phyloP scores from a whole-genome alignment of 129 eudicot genomes.

The Calendula officinalis region DNA sequence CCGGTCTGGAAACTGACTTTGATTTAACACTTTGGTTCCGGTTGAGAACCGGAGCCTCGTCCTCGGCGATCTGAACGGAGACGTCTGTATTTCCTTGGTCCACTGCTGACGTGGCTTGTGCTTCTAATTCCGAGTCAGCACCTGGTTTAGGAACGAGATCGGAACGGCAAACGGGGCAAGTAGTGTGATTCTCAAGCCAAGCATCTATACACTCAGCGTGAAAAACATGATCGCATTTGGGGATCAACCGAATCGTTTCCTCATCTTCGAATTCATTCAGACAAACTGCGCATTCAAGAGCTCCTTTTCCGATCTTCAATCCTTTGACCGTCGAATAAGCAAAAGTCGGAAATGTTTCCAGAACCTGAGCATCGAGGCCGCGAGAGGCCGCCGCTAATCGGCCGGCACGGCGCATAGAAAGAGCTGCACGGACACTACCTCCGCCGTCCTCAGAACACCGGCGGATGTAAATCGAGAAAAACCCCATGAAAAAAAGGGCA shows the following conservation, averaged over 20 bases:
- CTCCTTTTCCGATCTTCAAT: conserved; percentile 59
- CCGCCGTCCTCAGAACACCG: conserved; percentile 44
- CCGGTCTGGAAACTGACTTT: conserved; percentile 25
- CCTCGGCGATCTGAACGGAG: not conserved
- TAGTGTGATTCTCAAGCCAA: conserved; percentile 69
- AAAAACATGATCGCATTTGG: conserved; percentile 80
- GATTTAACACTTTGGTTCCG: conserved; percentile 30
- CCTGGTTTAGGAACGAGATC: conserved; percentile 41
- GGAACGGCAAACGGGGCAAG: conserved; percentile 71
- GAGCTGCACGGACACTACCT: conserved; percentile 35
- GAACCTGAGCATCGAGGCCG: conserved; percentile 51
- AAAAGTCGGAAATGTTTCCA: conserved; percentile 67
- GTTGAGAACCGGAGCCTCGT: conserved; percentile 12
- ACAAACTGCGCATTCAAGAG: conserved; percentile 81
- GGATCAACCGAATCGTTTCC: conserved; percentile 70
- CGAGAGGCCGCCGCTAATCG: conserved; percentile 55
- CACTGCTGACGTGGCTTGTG: not conserved
- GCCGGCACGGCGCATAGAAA: conserved; percentile 42
- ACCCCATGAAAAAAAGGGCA: conserved; percentile 71
- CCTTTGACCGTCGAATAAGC: conserved; percentile 56
- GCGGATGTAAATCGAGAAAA: conserved; percentile 68
- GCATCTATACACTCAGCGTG: conserved; percentile 79
- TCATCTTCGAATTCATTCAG: conserved; percentile 71
- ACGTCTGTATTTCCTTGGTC: conserved; percentile 27
- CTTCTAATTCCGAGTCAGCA: not conserved